Evolutionary conservation across 345 rosid species (phyloP), one percentile per base, ranked within the genome.

Genomic region (Linum tenue): DNA sequence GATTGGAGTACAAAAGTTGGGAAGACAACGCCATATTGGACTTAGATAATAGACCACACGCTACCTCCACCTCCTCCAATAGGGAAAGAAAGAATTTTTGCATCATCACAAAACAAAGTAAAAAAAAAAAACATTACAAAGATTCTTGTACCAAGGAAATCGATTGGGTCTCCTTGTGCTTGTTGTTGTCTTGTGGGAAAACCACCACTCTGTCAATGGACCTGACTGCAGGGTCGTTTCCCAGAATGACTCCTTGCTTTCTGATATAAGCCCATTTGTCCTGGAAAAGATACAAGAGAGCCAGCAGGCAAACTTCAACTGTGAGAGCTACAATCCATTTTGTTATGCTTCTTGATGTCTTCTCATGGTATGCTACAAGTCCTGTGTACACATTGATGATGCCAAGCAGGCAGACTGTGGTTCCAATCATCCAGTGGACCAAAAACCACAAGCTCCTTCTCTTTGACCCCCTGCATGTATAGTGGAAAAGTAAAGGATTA

Each of bases 341-440:
- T 53, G 63, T 60, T 79, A 79, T 73, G 41, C 84, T 80, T 69
- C 75, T 77, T 56, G 81, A 75, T 59, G 88, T 80, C 77, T 76
- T 86, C 62, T 79, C 53, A 66, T 75, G 81, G 74, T 74, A 86
- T 5, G 85, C 91, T 59, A 62, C 74, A 38, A 86, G 63, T 60
- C 88, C 88, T 43, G 85, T 79, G 65, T 80, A 84, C 15, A 78
- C 70, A 67, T 69, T 82, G 72, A 86, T 69, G 48, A 82, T 67
- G 65, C 86, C 88, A 39, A 86, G 77, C 6, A 86, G 61, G 48
- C 70, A 68, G 58, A 76, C 60, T 15, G 75, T 60, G 12, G 83
- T 86, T 70, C 88, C 91, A 16, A 76, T 68, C 22, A 73, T 64
- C 91, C 91, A 86, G 62, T 86, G 91, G 43, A 70, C 39, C 17